A percentile compares a stretch with the other conserved stretches of the same genome.
Conservation (phyloP, 257 asterid genomes). For the Scutellaria baicalensis region DNA sequence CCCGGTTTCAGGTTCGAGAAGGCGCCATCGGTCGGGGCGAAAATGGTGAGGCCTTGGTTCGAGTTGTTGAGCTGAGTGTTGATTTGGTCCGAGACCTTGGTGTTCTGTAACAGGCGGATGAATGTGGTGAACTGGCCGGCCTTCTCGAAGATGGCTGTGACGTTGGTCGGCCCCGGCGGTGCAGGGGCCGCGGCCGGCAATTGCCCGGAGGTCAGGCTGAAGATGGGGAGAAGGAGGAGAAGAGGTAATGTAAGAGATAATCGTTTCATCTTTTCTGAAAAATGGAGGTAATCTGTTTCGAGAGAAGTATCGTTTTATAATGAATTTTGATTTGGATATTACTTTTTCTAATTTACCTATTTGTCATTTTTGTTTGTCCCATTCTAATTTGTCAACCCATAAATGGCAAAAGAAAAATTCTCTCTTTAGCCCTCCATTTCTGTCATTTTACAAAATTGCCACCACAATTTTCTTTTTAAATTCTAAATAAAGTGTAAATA, state of each 20-base stretch:
- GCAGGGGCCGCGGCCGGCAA: conserved; percentile 37
- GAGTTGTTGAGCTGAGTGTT: conserved; percentile 42
- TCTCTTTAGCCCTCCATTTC: no score
- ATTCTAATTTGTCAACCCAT: no score
- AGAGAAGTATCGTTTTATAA: conserved; percentile 8
- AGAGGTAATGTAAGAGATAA: background rate
- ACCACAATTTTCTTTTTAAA: no score
- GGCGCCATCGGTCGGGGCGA: conserved; percentile 43
- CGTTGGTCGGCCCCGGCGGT: conserved; percentile 37
- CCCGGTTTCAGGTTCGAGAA: conserved; percentile 39
- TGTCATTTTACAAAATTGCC: no score
- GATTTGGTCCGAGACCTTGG: conserved; percentile 41
- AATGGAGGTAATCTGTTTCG: background rate
- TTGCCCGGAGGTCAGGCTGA: conserved; percentile 19
- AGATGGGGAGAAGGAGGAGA: conserved; percentile 16
- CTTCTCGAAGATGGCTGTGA: conserved; percentile 48
- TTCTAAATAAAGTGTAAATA: no score
- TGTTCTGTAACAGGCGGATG: conserved; percentile 44
- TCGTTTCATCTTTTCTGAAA: background rate
- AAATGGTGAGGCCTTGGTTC: conserved; percentile 40
- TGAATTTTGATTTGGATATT: no score
- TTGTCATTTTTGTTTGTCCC: no score
- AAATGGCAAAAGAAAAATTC: no score
- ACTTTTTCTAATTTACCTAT: no score
- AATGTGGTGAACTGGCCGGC: conserved; percentile 40